Evolutionary conservation across 2,329 filamentous ascomycete species (phyloP).

Genomic region (Pseudopithomyces chartarum): DNA sequence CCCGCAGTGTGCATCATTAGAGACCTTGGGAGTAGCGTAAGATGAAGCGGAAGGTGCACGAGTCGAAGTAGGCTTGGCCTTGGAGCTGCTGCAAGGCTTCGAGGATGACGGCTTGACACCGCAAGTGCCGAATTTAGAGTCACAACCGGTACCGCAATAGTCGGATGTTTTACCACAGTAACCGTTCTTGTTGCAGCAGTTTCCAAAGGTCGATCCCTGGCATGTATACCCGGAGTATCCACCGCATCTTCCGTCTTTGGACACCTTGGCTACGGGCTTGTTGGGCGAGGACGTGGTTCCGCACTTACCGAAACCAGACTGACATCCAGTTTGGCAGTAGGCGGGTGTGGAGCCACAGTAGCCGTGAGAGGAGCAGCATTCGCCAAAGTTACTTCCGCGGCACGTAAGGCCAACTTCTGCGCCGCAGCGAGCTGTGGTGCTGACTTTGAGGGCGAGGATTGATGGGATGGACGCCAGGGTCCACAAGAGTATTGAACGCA

Average conservation of each 20-base stretch:
- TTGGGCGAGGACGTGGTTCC: neutral
- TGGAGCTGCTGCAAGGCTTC: too few relatives aligned
- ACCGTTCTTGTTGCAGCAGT: slow-evolving; percentile 53
- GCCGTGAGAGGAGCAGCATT: slow-evolving; percentile 53
- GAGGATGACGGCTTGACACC: neutral
- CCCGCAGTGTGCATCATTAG: too few relatives aligned
- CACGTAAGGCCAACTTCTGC: slow-evolving; percentile 29
- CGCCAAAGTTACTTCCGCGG: slow-evolving; percentile 41
- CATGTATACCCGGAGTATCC: slow-evolving; percentile 29
- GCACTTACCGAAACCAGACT: slow-evolving; percentile 36
- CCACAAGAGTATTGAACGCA: too few relatives aligned
- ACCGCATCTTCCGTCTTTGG: slow-evolving; percentile 29
- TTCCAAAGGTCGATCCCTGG: slow-evolving; percentile 40
- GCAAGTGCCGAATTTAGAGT: slow-evolving; percentile 36
- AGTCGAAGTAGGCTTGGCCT: too few relatives aligned
- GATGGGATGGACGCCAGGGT: too few relatives aligned
- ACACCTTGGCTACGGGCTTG: slow-evolving; percentile 14
- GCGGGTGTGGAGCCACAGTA: slow-evolving; percentile 43
- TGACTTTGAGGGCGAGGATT: slow-evolving; percentile 4
- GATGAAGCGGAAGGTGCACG: too few relatives aligned
- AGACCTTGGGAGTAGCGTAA: too few relatives aligned
- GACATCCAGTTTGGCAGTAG: slow-evolving; percentile 40
- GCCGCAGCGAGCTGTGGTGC: slow-evolving; percentile 28
- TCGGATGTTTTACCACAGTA: slow-evolving; percentile 43
- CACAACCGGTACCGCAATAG: slow-evolving; percentile 40